Evolutionary conservation across 768 basidiomycete species (phyloP), one percentile per base, ranked within the genome.

Genomic region (Tubosaeta sp.): DNA sequence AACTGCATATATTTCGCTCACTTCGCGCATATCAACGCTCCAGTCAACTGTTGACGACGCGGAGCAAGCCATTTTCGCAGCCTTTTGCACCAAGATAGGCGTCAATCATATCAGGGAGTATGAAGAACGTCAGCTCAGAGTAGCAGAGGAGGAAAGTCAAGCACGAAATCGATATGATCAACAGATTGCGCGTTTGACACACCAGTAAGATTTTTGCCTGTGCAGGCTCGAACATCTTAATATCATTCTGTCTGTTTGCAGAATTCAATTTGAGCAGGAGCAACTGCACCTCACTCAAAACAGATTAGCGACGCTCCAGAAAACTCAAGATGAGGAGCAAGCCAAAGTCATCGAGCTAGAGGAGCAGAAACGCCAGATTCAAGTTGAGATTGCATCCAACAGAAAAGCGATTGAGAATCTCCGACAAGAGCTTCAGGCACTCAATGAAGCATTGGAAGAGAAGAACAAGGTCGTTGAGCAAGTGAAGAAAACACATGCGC

Each of bases 81-180:
- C 71, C 3, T 97, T 99, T 71, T 97, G 94, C 64, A 65, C 69
- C 32, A 79, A 82, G 58, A 93, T 97, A 57, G 79, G 82, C 10
- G 86, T 96, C 7, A 66, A 71, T 14, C 84, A 84, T 68, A 92
- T 99, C 55, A 82, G 94, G 24, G 91, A 94, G 59, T 99, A 94
- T 64, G 95, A 98, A 69, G 88, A 92, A 63, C 82, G 87, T 19
- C 92, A 95, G 62, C 74, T 97, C 27, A 89, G 86, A 66, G 80
- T 90, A 21, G 91, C 90, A 0, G 86, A 93, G 67, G 89, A 90
- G 59, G 92, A 93, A 67, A 89, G 82, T 61, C 90, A 89, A 59
- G 89, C 88, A 8, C 73, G 90, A 51, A 70, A 94, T 57, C 79
- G 86, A 42, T 95, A 83, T 58, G 86, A 93, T 56, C 88, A 84